Evolutionary conservation across 768 basidiomycete species (phyloP), one percentile per base, ranked within the genome.

Genomic region (Russula earlei): DNA sequence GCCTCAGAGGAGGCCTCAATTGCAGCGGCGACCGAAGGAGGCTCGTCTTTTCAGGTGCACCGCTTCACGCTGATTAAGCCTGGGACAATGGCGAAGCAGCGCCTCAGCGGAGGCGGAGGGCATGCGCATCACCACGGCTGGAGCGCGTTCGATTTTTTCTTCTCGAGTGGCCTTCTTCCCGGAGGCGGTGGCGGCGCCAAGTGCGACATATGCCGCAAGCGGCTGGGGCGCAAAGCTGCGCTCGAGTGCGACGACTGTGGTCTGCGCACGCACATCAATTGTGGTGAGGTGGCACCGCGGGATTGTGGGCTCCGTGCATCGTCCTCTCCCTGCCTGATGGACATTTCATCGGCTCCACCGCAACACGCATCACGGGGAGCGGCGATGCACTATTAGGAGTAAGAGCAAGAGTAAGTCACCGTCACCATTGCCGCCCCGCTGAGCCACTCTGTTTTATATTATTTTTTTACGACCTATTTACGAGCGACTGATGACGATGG

Each of bases 221-320:
- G 88, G 45, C 73, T 95, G 37, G 91, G 91, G 12, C 85, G 87
- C 84, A 93, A 91, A 67, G 83, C 90, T 20, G 78, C 86, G 31
- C 71, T 94, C 19, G 82, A 87, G 64, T 95, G 91, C 66, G 91
- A 94, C 68, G 91, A 94, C 69, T 94, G 92, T 69, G 84, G 85
- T 25, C 69, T 89, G 63, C 78, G 82, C 82, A 79, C 86, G n/a
- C 90, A 93, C 65, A 76, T 88, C 60, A 91, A 90, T 66, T 93
- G 91, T 63, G 90, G 89, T 17, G 90, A 93, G 66, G 64, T 79
- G 44, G 89, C 90, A 12, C 89, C 90, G 10, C 74, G 77, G 51
- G 84, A 91, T 68, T 91, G 90, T 64, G 88, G 85, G 19, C 53
- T 81, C n/a, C 80, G 77, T 37, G 72, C 75, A 20, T 48, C 60